A percentile compares a stretch with the other conserved stretches of the same genome.
phyloP scores from a whole-genome alignment of 371 early-diverging fungal species.

The Mortierella sp. region DNA sequence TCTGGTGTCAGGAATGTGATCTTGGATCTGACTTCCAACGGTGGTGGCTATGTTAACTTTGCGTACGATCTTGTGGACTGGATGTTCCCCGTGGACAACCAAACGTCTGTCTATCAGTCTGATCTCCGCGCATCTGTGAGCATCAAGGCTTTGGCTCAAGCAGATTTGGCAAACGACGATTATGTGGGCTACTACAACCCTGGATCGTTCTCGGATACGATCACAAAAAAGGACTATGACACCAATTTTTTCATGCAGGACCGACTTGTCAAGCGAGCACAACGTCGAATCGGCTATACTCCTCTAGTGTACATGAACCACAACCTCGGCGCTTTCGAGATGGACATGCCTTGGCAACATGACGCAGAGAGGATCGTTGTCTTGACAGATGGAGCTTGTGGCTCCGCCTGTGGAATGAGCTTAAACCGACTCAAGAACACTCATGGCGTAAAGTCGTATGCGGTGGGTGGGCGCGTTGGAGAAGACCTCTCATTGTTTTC shows the following conservation, averaged over 20 bases:
- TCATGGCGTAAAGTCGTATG: conserved; percentile 42
- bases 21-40: conserved; percentile 42
- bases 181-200: conserved; percentile 43
- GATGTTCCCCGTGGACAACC: conserved; percentile 46
- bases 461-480: conserved; percentile 29
- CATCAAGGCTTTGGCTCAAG: conserved; percentile 39
- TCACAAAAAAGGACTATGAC: conserved; percentile 6
- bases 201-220: conserved; percentile 24
- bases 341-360: conserved; percentile 50
- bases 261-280: conserved; percentile 12
- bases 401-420: conserved; percentile 54
- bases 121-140: conserved; percentile 42
- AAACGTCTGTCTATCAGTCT: conserved; percentile 38
- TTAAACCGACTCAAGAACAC: conserved; percentile 53
- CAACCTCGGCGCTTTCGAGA: conserved; percentile 27
- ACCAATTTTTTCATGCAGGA: conserved; percentile 41
- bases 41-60: conserved; percentile 51
- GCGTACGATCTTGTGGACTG: conserved; percentile 53
- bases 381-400: conserved; percentile 49
- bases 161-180: conserved; percentile 19
- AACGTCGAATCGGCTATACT: conserved; percentile 14
- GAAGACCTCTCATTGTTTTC: conserved; percentile 48
- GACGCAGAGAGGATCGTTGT: conserved; percentile 35
- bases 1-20: conserved; percentile 41
- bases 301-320: conserved; percentile 39